Evolutionary conservation across 306 rosid species (phyloP), one percentile per base, ranked within the genome.

Genomic region (Benincasa hispida): DNA sequence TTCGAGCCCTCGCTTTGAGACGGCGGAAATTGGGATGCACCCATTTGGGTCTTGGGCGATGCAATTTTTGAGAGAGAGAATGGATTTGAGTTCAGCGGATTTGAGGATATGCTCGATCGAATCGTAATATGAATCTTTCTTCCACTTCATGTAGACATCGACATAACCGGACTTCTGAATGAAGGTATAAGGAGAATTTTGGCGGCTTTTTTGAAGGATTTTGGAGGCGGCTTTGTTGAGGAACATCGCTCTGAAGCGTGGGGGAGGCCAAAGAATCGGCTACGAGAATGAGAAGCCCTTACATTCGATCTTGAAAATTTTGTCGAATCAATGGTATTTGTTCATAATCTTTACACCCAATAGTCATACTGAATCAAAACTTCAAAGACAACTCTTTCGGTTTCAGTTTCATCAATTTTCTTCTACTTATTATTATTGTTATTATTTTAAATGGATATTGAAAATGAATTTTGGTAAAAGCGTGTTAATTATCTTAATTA

Each of bases 111-210:
- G 91, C 67, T 91, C 91, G 41, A 93, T 80, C 11, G 88, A 82
- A 66, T 93, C 97, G 78, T 85, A 91, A 80, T 84, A 89, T 0
- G 87, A 70, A 67, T 93, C 98, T 75, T 91, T 87, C 84, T 91
- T 93, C 96, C 98, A 91, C 78, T 90, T 87, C 98, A 91, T 91
- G 79, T 88, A 91, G 55, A 93, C 96, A 84, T 93, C 85, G 32
- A 93, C 98, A 42, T 90, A 93, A 83, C 73, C 74, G 65, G 55
- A 74, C 21, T 80, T 84, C 81, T 82, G 93, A 67, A 82, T 72
- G 82, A 81, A 79, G 9, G 56, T 21, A 76, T 77, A 58, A 66
- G 92, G 86, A 79, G 68, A 80, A 53, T 74, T 81, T 78, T 83
- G 73, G 55, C 57, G 77, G 53, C 54, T 75, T 37, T 35, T 66